Evolutionary conservation across 805 yeast genomes (phyloP).

Genomic region (Starmera dryadoides): DNA sequence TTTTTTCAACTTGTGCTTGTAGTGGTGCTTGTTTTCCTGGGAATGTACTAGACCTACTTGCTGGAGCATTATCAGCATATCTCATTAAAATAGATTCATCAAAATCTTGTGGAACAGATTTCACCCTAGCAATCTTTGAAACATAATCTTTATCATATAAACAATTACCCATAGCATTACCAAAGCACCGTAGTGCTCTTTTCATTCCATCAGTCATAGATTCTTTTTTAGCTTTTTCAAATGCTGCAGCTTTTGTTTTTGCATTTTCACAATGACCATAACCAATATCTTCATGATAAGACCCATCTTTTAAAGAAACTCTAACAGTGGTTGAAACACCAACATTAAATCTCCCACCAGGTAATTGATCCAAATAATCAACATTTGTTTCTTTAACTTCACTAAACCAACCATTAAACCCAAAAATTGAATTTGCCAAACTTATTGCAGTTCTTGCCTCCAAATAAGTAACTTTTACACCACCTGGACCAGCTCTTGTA

Average conservation of each 20-base stretch:
- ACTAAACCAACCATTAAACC: slow-evolving; percentile 78
- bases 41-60: slow-evolving; percentile 6
- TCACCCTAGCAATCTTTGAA: slow-evolving; percentile 34
- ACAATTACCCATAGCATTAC: slow-evolving; percentile 79
- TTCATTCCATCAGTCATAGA: slow-evolving; percentile 81
- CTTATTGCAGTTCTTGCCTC: slow-evolving; percentile 84
- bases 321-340: slow-evolving; percentile 72
- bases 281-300: slow-evolving; percentile 77
- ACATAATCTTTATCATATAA: slow-evolving; percentile 70
- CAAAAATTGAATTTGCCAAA: slow-evolving; percentile 75
- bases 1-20: slow-evolving; percentile 1
- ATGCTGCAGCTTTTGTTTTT: slow-evolving; percentile 63
- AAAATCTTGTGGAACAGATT: slow-evolving; percentile 37
- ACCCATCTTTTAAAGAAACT: slow-evolving; percentile 67
- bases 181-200: slow-evolving; percentile 72
- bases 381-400: slow-evolving; percentile 60
- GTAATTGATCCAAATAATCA: slow-evolving; percentile 50
- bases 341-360: slow-evolving; percentile 42
- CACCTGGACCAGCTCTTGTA: slow-evolving; percentile 69
- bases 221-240: slow-evolving; percentile 78
- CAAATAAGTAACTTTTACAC: slow-evolving; percentile 59
- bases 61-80: slow-evolving; percentile 14
- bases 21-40: not conserved
- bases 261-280: slow-evolving; percentile 81
- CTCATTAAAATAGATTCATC: slow-evolving; percentile 35